Evolutionary conservation across 1,139 yeast genomes (phyloP).

Genomic region (Kodamaea anthophila): DNA sequence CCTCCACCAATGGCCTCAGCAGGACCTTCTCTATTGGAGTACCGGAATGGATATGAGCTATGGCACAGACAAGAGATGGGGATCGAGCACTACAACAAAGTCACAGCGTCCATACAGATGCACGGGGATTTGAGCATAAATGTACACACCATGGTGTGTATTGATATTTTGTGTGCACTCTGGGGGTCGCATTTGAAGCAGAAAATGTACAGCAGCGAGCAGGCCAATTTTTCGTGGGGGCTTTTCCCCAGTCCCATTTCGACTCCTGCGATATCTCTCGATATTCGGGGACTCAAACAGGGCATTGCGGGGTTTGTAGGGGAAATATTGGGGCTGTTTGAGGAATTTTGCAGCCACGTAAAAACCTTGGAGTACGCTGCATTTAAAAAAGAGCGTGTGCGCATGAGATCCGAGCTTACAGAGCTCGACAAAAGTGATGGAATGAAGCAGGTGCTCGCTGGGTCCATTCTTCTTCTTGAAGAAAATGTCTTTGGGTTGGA

Average conservation of each 20-base stretch:
- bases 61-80: constrained; percentile 41
- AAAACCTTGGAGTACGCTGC: constrained; percentile 19
- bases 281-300: constrained; percentile 42
- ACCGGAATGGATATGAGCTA: constrained; percentile 29
- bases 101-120: constrained; percentile 41
- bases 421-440: constrained; percentile 32
- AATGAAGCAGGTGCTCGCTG: constrained; percentile 39
- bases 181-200: constrained; percentile 33
- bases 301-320: constrained; percentile 28
- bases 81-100: too few species aligned
- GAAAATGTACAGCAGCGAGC: constrained; percentile 44
- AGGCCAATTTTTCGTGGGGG: constrained; percentile 50
- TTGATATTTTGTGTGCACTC: constrained; percentile 47
- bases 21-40: constrained; percentile 10
- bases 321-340: constrained; percentile 17
- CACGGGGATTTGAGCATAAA: constrained; percentile 20
- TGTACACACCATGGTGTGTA: constrained; percentile 29
- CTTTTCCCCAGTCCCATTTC: constrained; percentile 46
- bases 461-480: constrained; percentile 47
- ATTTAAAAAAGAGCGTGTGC: constrained; percentile 39
- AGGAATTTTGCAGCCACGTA: constrained; percentile 10
- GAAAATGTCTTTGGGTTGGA: constrained; percentile 45
- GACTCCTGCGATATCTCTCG: constrained; percentile 42
- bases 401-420: constrained; percentile 38
- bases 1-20: too few species aligned